Evolutionary conservation across 345 rosid genomes (phyloP), one percentile per base, ranked within the genome.

Genomic region (Firmiana major): DNA sequence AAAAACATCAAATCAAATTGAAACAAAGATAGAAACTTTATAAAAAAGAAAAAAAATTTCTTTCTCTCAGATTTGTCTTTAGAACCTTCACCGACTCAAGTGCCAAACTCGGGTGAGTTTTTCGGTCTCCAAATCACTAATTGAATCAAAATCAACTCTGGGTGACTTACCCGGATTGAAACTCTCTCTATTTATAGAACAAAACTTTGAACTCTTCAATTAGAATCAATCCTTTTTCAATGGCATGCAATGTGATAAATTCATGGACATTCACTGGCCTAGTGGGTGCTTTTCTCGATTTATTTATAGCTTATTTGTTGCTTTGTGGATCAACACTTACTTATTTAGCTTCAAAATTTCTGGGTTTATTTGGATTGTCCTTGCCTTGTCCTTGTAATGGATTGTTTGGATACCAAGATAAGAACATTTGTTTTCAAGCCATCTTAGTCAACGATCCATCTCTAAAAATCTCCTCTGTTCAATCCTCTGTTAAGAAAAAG

Each of bases 301-400:
- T 92, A 31, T 77, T 80, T 12, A 72, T 89, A 71, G 85, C 88
- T 19, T 87, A 81, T 74, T 67, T 76, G 31, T 83, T 90, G 6
- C 86, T 92, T 45, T 87, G 86, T 34, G 92, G 86, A 2, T 88
- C 94, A 7, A 21, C 83, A 21, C 70, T 88, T 43, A 87, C 87
- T 51, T 90, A 82, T 74, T 22, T 83, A 24, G 79, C 88, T 9
- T 87, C 94, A 0, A 88, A 80, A 38, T 79, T 92, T 74, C 85
- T 92, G 40, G 76, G 85, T 81, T 59, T 90, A 24, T 85, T 90
- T 43, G 93, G 94, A 7, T 68, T 83, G 67, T 46, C 40, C 24
- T 84, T 90, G 48, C 93, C 94, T 0, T 92, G 97, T 51, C 88
- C 90, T 63, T 87, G 90, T 79, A 82, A 88, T 74, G 88, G 91